Conservation (phyloP, 1,139 yeast species). For the Pichia sp. region DNA sequence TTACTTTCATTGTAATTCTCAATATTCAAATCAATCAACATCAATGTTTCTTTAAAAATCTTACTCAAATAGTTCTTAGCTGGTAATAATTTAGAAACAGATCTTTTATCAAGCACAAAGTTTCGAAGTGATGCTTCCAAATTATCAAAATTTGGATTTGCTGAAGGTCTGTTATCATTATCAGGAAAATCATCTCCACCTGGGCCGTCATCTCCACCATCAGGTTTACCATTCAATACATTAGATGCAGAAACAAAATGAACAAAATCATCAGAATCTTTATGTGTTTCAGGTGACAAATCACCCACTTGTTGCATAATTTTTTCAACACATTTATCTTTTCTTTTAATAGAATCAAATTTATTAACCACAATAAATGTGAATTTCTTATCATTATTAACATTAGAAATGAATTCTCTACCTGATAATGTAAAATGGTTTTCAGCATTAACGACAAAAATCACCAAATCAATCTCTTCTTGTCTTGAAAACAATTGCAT, state of each 20-base stretch:
- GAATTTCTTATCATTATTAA: constrained; percentile 86
- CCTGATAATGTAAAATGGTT: constrained; percentile 94
- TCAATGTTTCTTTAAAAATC: constrained; percentile 57
- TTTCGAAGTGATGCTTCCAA: constrained; percentile 80
- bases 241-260: constrained; percentile 78
- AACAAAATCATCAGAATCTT: constrained; percentile 83
- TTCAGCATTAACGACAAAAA: constrained; percentile 93
- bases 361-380: constrained; percentile 92
- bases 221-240: constrained; percentile 30
- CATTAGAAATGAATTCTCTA: constrained; percentile 84
- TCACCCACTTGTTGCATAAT: constrained; percentile 84
- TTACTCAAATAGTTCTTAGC: constrained; percentile 80
- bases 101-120: constrained; percentile 83
- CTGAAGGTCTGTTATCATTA: constrained; percentile 25
- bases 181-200: constrained; percentile 32
- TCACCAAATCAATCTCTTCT: constrained; percentile 94
- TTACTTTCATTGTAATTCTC: constrained; percentile 37
- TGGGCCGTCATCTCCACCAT: constrained; percentile 25
- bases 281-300: constrained; percentile 85
- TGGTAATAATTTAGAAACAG: constrained; percentile 83
- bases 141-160: constrained; percentile 67
- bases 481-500: constrained; percentile 94
- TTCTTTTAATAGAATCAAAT: constrained; percentile 78
- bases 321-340: constrained; percentile 66
- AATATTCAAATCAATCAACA: constrained; percentile 57